A percentile compares a stretch with the other conserved stretches of the same genome.
phyloP scores from a whole-genome alignment of 257 asterid species.

The Solanum pinnatisectum region DNA sequence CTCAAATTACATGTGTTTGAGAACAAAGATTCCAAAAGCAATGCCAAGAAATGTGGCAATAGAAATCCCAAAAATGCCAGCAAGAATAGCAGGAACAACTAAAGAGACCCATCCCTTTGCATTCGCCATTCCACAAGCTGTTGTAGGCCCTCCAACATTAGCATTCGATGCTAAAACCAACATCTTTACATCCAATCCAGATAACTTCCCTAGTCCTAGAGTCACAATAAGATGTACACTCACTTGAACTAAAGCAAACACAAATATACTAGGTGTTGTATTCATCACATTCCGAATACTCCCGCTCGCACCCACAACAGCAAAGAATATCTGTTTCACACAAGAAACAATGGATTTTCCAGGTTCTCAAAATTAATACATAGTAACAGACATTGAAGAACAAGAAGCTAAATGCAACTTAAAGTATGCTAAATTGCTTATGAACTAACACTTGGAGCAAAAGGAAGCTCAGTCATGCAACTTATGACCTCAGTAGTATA shows the following conservation, averaged over 20 bases:
- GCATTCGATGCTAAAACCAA: conserved; percentile 75
- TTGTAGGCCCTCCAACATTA: conserved; percentile 85
- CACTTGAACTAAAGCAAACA: conserved; percentile 67
- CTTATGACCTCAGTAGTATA: neutral
- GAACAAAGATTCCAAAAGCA: conserved; percentile 52
- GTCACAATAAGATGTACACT: conserved; percentile 54
- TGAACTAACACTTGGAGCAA: neutral
- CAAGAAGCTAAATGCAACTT: no score
- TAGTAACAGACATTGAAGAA: no score
- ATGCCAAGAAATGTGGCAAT: conserved; percentile 76
- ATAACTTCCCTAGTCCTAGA: conserved; percentile 50
- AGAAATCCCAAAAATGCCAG: conserved; percentile 68
- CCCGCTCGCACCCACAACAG: conserved; percentile 82
- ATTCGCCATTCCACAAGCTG: conserved; percentile 83
- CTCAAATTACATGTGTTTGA: conserved; percentile 29
- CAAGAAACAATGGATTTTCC: neutral
- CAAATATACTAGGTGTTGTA: conserved; percentile 74
- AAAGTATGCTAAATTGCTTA: neutral
- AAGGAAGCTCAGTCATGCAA: neutral
- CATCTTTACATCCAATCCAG: conserved; percentile 36
- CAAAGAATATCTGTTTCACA: conserved; percentile 53
- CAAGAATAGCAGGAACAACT: conserved; percentile 69
- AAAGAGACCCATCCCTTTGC: conserved; percentile 70
- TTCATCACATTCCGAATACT: conserved; percentile 61
- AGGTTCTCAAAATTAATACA: no score